Base-by-base conservation (phyloP, 2,329 filamentous ascomycete species). In the Penicillium concentricum region DNA sequence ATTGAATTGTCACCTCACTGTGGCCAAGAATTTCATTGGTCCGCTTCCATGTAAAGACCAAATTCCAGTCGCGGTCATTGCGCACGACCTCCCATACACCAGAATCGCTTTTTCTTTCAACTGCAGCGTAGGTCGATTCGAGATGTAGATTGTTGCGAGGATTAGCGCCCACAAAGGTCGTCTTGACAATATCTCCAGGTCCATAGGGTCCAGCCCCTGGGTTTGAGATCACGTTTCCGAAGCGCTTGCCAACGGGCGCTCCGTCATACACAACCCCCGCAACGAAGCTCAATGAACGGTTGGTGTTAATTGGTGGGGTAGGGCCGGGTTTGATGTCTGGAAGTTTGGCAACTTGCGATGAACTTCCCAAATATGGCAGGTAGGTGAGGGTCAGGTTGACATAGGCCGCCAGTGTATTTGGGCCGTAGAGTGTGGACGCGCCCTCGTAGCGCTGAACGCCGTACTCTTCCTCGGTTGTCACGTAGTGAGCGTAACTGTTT, bases 361-460 rank as follows among this genome's bases (percentile, higher is more conserved):
- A 78, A 53, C 78, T 77, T 12, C 80, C 79, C 4, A 95, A 83
- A 70, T 87, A 88, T 16, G 81, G 82, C 4, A 94, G 83, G 71
- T 88, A 85, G 0, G 81, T 83, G n/a, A 92, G 79, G 0, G 91
- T 92, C 42, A 93, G 80, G 72, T 95, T 92, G 76, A 97, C 90
- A 77, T 94, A 94, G 0, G 92, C 93, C 35, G 89, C 85, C 12
- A 97, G 82, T 0, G 91, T 90, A 72, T 92, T 86, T 2, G 84
- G 89, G 0, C 93, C 93, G 71, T 90, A 94, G 2, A 97, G 84
- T 0, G 93, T 97, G 7, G 89, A 93, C 0, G 91, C 93, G n/a
- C 92, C 93, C 76, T 97, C 93, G 75, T 97, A 97, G 10, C 93
- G 87, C 76, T 97, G 93, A 44, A 94, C 80, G 13, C 78, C 76